A percentile compares a stretch with the other conserved stretches of the same genome.
phyloP scores from a whole-genome alignment of 1,139 yeast genomes.

The Lodderomyces jiufengensis region DNA sequence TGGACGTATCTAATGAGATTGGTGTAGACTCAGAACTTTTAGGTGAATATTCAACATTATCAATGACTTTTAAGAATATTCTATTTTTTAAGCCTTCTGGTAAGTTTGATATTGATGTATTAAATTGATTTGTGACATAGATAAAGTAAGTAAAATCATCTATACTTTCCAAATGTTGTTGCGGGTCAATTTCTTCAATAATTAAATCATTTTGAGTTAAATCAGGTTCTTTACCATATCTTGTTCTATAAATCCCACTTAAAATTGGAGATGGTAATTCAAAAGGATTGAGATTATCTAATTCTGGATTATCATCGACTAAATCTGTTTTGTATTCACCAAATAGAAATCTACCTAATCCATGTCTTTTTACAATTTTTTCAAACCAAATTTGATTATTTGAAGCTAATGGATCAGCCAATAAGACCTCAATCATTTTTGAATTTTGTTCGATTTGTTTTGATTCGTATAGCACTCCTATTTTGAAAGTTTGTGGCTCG shows the following conservation, averaged over 20 bases:
- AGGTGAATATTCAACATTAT: slow-evolving; percentile 39
- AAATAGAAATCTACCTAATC: slow-evolving; percentile 15
- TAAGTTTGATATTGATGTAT: slow-evolving; percentile 10
- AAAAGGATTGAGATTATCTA: slow-evolving; percentile 6
- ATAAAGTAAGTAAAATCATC: slow-evolving; percentile 28
- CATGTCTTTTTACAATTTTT: slow-evolving; percentile 21
- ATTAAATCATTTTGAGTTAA: slow-evolving; percentile 21
- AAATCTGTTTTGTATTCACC: slow-evolving; percentile 5
- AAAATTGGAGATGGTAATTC: slow-evolving; percentile 37
- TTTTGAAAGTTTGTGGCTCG: slow-evolving; percentile 16
- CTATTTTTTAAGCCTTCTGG: slow-evolving; percentile 20
- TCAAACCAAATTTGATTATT: slow-evolving; percentile 32
- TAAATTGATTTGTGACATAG: slow-evolving; percentile 27
- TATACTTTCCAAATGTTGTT: slow-evolving; percentile 10
- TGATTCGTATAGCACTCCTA: slow-evolving; percentile 33
- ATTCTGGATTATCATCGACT: neutral
- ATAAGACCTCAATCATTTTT: slow-evolving; percentile 31
- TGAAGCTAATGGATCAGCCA: slow-evolving; percentile 43
- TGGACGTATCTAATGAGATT: slow-evolving; percentile 17
- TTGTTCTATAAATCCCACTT: slow-evolving; percentile 25
- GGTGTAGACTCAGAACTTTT: slow-evolving; percentile 32
- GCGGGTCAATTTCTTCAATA: slow-evolving; percentile 29
- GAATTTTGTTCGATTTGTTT: slow-evolving; percentile 19
- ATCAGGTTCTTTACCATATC: slow-evolving; percentile 4
- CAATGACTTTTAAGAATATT: slow-evolving; percentile 35